Evolutionary conservation across 257 asterid genomes (phyloP), one percentile per base, ranked within the genome.

Genomic region (Jaltomata sinuosa): DNA sequence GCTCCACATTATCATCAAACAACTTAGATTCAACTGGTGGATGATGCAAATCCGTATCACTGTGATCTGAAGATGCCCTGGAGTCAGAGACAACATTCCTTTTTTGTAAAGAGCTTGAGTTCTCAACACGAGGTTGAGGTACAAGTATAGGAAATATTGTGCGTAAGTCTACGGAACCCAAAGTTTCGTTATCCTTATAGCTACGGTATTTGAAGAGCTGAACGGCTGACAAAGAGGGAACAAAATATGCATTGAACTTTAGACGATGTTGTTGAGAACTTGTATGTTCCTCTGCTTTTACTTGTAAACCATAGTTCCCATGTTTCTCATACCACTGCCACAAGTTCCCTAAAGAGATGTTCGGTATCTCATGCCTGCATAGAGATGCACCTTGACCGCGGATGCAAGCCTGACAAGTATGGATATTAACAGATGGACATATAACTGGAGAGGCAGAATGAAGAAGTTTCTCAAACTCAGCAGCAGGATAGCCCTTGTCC

Each of bases 301-400:
- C 85, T 71, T 84, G 83, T 76, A 86, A 62, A 42, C 89, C 89
- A 69, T 64, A 86, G 76, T 55, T 81, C 8, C 87, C 89, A 25
- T 49, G 83, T 76, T 84, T 68, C 83, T 84, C 87, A 36, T 84
- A 86, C 89, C 89, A 86, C 59, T 83, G 67, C 89, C 87, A 86
- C 72, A 86, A 79, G 65, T 72, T 86, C 84, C 86, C 84, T 42
- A 86, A 57, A 57, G 87, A 21, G 79, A 84, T n/a, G 69, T 86
- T 69, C 0, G 83, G 89, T 9, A 32, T 80, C 42, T 84, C 83
- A 47, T 50, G 32, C 15, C 36, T 80, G 77, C 83, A 69, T 53
- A 77, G 72, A 40, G 89, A 29, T 64, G 74, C 80, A 78, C 84
- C 84, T 79, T 78, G 82, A 55, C 45, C 54, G n/a, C n/a, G n/a